Conservation (phyloP, 1,284 basidiomycete genomes). For the Leucoagaricus sp. region DNA sequence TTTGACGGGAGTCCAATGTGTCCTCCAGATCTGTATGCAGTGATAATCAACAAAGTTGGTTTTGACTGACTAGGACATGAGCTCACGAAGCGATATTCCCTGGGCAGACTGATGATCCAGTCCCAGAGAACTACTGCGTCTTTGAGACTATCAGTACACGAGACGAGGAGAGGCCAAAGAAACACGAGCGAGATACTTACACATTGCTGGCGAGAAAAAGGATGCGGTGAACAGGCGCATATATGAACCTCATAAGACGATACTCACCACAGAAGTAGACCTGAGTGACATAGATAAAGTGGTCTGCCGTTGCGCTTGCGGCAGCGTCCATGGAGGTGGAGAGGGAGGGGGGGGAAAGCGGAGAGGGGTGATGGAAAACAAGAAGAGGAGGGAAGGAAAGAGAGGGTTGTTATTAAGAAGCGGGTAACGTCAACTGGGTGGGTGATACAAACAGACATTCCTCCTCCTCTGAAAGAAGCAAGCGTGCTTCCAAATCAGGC, state of each 20-base stretch:
- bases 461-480: conserved; percentile 43
- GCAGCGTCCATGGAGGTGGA: conserved; percentile 26
- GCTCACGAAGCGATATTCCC: conserved; percentile 74
- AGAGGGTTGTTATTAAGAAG: conserved; percentile 22
- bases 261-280: conserved; percentile 80
- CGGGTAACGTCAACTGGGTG: conserved; percentile 31
- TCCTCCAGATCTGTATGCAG: conserved; percentile 67
- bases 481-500: conserved; percentile 27
- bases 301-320: conserved; percentile 40
- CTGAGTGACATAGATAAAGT: conserved; percentile 62
- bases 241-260: conserved; percentile 23
- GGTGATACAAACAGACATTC: conserved; percentile 35
- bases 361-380: conserved; percentile 29
- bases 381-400: conserved; percentile 21
- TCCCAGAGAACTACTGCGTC: conserved; percentile 82
- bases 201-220: conserved; percentile 59
- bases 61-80: background rate
- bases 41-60: background rate
- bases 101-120: conserved; percentile 73
- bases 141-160: conserved; percentile 28
- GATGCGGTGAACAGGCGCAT: conserved; percentile 25
- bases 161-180: conserved; percentile 26
- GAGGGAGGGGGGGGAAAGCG: conserved; percentile 30
- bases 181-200: conserved; percentile 42
- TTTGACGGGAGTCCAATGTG: conserved; percentile 79